Evolutionary conservation across 2,329 filamentous ascomycete genomes (phyloP), one percentile per base, ranked within the genome.

Genomic region (Neoscytalidium dimidiatum): DNA sequence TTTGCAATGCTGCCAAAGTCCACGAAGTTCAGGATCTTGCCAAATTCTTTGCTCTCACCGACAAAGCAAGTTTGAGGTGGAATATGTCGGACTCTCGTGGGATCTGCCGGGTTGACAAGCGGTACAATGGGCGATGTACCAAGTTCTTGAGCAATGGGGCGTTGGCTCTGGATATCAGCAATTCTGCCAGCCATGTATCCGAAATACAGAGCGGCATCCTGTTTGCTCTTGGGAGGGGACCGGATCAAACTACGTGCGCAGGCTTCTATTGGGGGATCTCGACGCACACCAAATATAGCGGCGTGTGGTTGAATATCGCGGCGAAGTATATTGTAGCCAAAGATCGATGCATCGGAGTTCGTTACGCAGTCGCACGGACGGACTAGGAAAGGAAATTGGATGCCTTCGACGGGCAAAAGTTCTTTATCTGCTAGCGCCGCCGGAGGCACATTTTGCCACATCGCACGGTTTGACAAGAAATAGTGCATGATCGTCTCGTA

Each of bases 1-100:
- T 98, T 98, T 2, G 92, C 94, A 73, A 94, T 89, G 35, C 84
- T 81, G 0, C 94, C 93, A 79, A 97, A 99, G 74, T 98, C 92
- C 14, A 98, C 94, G 77, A 97, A 99, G 74, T 98, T 93, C 69
- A 99, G 97, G 33, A 99, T 96, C 33, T 96, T 91, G 11, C 88
- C 90, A 71, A 96, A 99, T 69, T 89, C 84, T 64, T 86, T 81
- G 61, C 85, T 83, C 35, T 85, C 83, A 8, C 95, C 95, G 2
- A 99, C 83, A 75, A 97, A 99, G 68, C 90, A 93, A 44, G 88
- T 83, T 51, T 84, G 85, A 4, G 95, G 94, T 17, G 86, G 83
- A 49, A 93, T 83, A 69, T 88, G 84, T 69, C 83, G 80, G 51
- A 86, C 70, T 31, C 33, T 46, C 33, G 33, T 38, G 1, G 28